Evolutionary conservation across 78 protist genomes (phyloP), one percentile per base, ranked within the genome.

Genomic region (Dictyostelium citrinum): DNA sequence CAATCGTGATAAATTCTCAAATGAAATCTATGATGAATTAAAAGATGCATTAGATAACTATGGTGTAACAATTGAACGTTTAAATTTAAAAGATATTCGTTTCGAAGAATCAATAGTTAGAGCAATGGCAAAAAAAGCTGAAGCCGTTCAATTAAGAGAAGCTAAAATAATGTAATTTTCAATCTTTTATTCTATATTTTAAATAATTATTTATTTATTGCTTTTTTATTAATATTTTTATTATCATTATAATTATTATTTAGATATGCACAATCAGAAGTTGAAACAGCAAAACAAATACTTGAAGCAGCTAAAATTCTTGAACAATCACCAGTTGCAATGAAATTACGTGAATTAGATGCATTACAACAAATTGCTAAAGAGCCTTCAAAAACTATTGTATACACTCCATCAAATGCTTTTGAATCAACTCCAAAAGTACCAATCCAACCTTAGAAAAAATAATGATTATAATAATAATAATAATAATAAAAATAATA

Each of bases 41-140:
- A 41, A 41, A 60, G 74, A 51, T 2, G 46, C 72, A 14, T 14
- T 82, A 9, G 79, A 75, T 5, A 43, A 8, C 0, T 86, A 74
- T 68, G 92, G 92, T 45, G 17, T 86, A 11, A 22, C 16, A 5
- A 41, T 86, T 45, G 84, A 86, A 41, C 43, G 79, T n/a, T 60
- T 86, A 41, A 70, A 70, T 45, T 72, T 86, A 37, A 75, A 77
- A 33, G 92, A 86, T 61, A 86, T 86, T 6, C 78, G 68, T 35
- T 86, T 86, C 41, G 92, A 86, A 45, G 84, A 86, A 68, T 72
- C 83, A 41, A 86, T 86, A 41, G 43, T 16, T 43, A 51, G 84
- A 61, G 92, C 92, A 22, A 77, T 86, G 67, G 92, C 92, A 37
- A 86, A 86, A 33, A 77, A 45, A 41, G 92, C 84, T 10, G 92